Evolutionary conservation across 2,329 filamentous ascomycete species (phyloP), one percentile per base, ranked within the genome.

Genomic region (Ophiocordyceps sinensis): DNA sequence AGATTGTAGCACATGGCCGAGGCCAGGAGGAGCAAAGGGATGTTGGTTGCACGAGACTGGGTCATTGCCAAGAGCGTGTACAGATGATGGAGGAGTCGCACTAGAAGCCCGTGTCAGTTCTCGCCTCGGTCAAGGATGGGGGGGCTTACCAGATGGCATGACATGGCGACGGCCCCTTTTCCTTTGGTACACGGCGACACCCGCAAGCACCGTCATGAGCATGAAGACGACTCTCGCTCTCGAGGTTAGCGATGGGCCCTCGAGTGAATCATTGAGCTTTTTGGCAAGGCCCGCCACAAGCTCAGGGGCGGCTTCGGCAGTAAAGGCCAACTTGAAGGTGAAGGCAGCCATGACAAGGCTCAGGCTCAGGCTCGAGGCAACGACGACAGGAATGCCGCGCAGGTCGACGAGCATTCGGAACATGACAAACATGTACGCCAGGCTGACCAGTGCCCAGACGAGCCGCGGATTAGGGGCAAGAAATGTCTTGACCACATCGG

Each of bases 321-420:
- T 91, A 55, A 95, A 96, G 2, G 81, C 80, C 21, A 95, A 64
- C 62, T 98, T 98, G 69, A 96, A 98, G 4, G 79, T 69, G 19
- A 91, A 71, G 0, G 85, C 82, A 1, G 68, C 61, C 5, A 63
- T 62, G 7, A 66, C 57, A 3, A 76, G 57, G 11, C 63, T 56
- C 1, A 63, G 61, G 4, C 64, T 59, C 6, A 65, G 50, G 0
- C 62, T 59, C 2, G 66, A 62, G 12, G 62, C 59, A 8, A 66
- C 49, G 12, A 64, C 52, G 13, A 59, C 55, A 2, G 69, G 64
- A 0, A 71, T 50, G 3, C 61, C 60, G 36, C 58, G 57, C 28
- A 73, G 58, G 30, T 54, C 58, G 11, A 58, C 57, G 15, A 68
- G 57, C 7, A 74, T 55, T 39, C 65, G 60, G n/a, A 62, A 56